phyloP scores from a whole-genome alignment of 208 protist species.

The Crithidia expoeki region DNA sequence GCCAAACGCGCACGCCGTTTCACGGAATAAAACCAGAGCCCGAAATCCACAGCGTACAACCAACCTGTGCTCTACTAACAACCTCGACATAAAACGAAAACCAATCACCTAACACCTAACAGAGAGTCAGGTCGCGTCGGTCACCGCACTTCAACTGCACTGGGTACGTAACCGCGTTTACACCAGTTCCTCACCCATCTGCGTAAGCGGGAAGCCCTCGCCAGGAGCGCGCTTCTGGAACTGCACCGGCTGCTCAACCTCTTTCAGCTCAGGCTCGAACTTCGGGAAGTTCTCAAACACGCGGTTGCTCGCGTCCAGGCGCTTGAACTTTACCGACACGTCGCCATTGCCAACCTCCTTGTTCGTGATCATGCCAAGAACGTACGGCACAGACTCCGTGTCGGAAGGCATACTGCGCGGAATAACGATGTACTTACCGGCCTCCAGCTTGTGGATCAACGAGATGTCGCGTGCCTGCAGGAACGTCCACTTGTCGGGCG shows the following conservation, averaged over 20 bases:
- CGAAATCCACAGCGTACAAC: no score
- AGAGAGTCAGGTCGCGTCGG: no score
- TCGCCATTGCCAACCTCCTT: slow-evolving; percentile 54
- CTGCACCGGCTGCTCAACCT: slow-evolving; percentile 51
- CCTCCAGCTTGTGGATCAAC: slow-evolving; percentile 70
- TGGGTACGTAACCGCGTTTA: neutral
- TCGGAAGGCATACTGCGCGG: slow-evolving; percentile 62
- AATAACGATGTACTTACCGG: slow-evolving; percentile 72
- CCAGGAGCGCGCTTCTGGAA: slow-evolving; percentile 68
- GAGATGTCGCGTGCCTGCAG: slow-evolving; percentile 81
- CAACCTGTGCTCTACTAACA: no score
- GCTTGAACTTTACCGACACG: slow-evolving; percentile 63
- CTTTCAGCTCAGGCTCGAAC: slow-evolving; percentile 57
- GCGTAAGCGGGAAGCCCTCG: slow-evolving; percentile 58
- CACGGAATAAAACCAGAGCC: no score
- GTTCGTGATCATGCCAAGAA: slow-evolving; percentile 61
- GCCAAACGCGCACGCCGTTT: no score
- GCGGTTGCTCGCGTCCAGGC: slow-evolving; percentile 63
- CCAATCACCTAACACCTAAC: no score
- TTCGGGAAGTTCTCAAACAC: slow-evolving; percentile 87
- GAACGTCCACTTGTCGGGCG: slow-evolving; percentile 80
- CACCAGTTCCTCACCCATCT: slow-evolving; percentile 40
- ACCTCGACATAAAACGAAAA: no score
- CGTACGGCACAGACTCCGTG: slow-evolving; percentile 51
- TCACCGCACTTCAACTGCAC: neutral